Conservation (phyloP, 1,139 yeast genomes). For the Kodamaea fungicola region DNA sequence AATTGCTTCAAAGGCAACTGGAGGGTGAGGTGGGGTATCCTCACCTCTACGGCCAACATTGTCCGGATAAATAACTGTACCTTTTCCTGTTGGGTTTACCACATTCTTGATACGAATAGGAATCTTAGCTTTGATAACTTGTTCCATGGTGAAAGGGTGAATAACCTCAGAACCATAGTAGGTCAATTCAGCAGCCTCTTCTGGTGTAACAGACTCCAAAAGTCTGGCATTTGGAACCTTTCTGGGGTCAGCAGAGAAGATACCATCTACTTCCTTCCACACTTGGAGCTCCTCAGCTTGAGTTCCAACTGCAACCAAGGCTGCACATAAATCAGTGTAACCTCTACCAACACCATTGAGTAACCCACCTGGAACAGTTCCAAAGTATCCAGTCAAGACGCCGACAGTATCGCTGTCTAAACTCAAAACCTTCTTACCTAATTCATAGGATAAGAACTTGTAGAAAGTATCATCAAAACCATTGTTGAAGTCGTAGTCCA, state of each 20-base stretch:
- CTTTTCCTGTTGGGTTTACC: slow-evolving; percentile 83
- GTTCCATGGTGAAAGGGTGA: slow-evolving; percentile 99
- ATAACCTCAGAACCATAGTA: slow-evolving; percentile 97
- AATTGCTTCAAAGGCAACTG: slow-evolving; percentile 62
- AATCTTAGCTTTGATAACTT: slow-evolving; percentile 90
- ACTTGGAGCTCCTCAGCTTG: slow-evolving; percentile 92
- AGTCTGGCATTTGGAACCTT: slow-evolving; percentile 89
- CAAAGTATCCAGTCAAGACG: slow-evolving; percentile 93
- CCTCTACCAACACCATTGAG: slow-evolving; percentile 94
- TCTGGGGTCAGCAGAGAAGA: slow-evolving; percentile 96
- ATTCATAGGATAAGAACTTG: slow-evolving; percentile 52
- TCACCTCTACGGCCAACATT: slow-evolving; percentile 82
- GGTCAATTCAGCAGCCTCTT: slow-evolving; percentile 96
- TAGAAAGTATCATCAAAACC: slow-evolving; percentile 71
- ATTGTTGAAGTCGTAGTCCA: slow-evolving; percentile 49
- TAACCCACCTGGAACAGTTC: slow-evolving; percentile 90
- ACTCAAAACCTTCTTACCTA: slow-evolving; percentile 53
- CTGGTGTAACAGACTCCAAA: slow-evolving; percentile 88
- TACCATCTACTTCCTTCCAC: slow-evolving; percentile 99
- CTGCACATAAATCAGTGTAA: slow-evolving; percentile 96
- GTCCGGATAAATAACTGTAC: slow-evolving; percentile 92
- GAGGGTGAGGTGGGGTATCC: slow-evolving; percentile 92
- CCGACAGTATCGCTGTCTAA: slow-evolving; percentile 61
- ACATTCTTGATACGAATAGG: slow-evolving; percentile 97
- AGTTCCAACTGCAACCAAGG: slow-evolving; percentile 88